Percentiles rank a stretch among this genome's conserved stretches.
Evolutionary conservation across 306 rosid genomes (phyloP).

Genomic region (Dalbergia oliveri): DNA sequence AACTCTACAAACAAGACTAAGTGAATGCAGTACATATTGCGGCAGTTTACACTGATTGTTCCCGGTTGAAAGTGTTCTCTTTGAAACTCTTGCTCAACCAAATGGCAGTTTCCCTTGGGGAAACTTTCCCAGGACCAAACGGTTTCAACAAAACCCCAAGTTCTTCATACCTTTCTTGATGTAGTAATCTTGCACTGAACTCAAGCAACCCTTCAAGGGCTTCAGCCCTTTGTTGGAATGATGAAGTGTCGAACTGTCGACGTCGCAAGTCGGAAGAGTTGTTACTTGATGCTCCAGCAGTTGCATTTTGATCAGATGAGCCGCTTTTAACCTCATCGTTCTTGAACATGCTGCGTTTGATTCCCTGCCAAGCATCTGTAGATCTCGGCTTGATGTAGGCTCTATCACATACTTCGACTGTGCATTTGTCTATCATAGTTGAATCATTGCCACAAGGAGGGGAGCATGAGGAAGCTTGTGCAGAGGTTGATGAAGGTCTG

Average conservation of each 20-base stretch:
- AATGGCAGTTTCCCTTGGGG: slow-evolving; percentile 96
- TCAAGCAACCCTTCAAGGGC: slow-evolving; percentile 94
- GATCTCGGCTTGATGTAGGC: slow-evolving; percentile 54
- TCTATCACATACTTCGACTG: slow-evolving; percentile 65
- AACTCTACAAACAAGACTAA: slow-evolving; percentile 43
- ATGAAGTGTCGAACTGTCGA: slow-evolving; percentile 75
- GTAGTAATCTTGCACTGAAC: slow-evolving; percentile 89
- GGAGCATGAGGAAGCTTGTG: slow-evolving; percentile 62
- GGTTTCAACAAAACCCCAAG: slow-evolving; percentile 91
- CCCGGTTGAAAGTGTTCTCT: slow-evolving; percentile 67
- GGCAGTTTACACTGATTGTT: slow-evolving; percentile 46
- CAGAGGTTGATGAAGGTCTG: slow-evolving; percentile 56
- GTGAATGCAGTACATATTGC: slow-evolving; percentile 38
- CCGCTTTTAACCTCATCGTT: slow-evolving; percentile 55
- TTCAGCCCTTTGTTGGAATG: slow-evolving; percentile 86
- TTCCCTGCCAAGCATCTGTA: slow-evolving; percentile 69
- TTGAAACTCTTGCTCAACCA: slow-evolving; percentile 94
- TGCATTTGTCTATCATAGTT: slow-evolving; percentile 84
- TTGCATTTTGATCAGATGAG: slow-evolving; percentile 80
- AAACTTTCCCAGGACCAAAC: slow-evolving; percentile 90
- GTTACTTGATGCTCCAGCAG: slow-evolving; percentile 88
- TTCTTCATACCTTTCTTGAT: slow-evolving; percentile 86
- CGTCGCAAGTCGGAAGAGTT: slow-evolving; percentile 71
- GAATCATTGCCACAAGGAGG: slow-evolving; percentile 62
- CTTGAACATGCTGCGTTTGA: slow-evolving; percentile 58